Evolutionary conservation across 495 filamentous ascomycete genomes (phyloP), one percentile per base, ranked within the genome.

Genomic region (Penicillium dipodomyicola): DNA sequence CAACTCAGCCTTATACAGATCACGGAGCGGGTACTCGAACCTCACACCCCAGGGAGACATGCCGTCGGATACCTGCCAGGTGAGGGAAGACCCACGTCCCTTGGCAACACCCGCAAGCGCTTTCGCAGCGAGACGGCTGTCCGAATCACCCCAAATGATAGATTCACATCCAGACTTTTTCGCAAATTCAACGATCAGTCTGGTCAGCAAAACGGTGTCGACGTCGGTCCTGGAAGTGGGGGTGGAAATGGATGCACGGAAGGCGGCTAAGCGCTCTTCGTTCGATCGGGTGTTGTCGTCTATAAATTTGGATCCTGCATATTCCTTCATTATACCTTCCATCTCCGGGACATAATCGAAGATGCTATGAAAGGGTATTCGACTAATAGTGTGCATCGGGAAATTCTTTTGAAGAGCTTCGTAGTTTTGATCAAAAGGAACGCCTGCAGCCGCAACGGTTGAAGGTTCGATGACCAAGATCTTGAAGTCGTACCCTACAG

Each of bases 81-180:
- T 91, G 39, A 97, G 64, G 12, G 87, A 81, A 56, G 87, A 88
- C 0, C 92, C 94, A 4, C 94, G 80, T 0, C 94, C 94, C 72
- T 97, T 96, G 6, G 95, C 91, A 4, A 91, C 89, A 67, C 92
- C 89, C 1, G 90, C 77, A 3, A 98, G 84, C 4, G 90, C 89
- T 60, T 88, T 88, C 61, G 93, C 89, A 4, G 94, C 93, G 22
- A 98, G 81, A 11, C 87, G 81, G 8, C 90, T 97, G 10, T 95
- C 95, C 44, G 84, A 90, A 73, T 94, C 85, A 15, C 90, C 93
- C 73, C 93, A 89, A 0, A 97, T 67, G 25, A 97, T 79, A 19
- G 82, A 80, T 52, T 85, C 80, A 66, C 87, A 93, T n/a, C 61
- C 68, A 23, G 77, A 62, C 2, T 68, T 64, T 49, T 81, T 78